Evolutionary conservation across 345 rosid genomes (phyloP).

Genomic region (Murraya paniculata): DNA sequence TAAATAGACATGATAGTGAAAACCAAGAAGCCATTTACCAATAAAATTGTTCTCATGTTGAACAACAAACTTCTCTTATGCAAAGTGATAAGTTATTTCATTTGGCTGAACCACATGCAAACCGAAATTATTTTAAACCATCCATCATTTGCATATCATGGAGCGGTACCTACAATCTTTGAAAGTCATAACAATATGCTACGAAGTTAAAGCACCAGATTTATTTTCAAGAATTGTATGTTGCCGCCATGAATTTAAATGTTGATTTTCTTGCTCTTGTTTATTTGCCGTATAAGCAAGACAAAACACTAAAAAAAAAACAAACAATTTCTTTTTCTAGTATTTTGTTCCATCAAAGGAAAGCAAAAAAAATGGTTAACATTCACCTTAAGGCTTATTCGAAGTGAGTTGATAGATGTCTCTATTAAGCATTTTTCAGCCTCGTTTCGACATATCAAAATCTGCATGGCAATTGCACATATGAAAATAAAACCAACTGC

Average conservation of each 20-base stretch:
- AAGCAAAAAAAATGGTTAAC: constrained; percentile 10
- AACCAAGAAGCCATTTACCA: neutral
- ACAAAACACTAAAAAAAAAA: neutral
- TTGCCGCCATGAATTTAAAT: neutral
- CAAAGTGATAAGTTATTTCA: neutral
- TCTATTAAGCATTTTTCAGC: constrained; percentile 96
- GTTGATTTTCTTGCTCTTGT: neutral
- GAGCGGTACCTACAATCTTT: neutral
- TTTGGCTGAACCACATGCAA: neutral
- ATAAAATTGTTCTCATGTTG: neutral
- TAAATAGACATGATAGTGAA: neutral
- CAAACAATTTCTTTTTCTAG: neutral
- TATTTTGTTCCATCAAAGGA: neutral
- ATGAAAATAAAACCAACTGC: neutral
- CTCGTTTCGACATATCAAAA: constrained; percentile 92
- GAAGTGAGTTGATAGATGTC: constrained; percentile 90
- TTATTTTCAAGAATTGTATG: neutral
- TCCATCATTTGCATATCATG: neutral
- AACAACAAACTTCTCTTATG: neutral
- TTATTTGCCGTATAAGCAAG: neutral
- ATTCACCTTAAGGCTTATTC: constrained; percentile 90
- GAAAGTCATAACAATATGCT: neutral
- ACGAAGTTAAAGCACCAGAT: neutral
- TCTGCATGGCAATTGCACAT: constrained; percentile 37
- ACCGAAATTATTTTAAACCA: neutral